Base-by-base conservation (phyloP, 139 green algal genomes). In the Coelastrella sp. region DNA sequence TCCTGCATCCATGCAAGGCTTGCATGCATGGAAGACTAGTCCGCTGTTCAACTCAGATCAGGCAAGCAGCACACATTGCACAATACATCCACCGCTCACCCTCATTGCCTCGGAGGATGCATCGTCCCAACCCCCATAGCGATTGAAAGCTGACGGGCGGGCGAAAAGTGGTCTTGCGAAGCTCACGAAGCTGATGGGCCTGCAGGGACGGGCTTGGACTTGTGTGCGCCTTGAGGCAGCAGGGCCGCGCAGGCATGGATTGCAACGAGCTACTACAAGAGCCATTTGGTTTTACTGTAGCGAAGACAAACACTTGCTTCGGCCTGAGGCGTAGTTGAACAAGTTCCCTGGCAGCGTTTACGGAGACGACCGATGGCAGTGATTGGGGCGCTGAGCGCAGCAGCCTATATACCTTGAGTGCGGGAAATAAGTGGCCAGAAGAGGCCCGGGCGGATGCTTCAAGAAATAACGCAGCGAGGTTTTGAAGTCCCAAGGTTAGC, bases 1-100 rank as follows among this genome's bases (percentile, higher is more conserved):
- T 47, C 1, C 32, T 82, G 23, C 85, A 83, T 90, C 73, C 58
- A 89, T 83, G 13, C 4, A 80, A 19, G 3, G 80, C 59, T 59
- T 60, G 16, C 22, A 58, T 58, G 10, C 11, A 11, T 19, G 22
- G n/a, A 17, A 58, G 13, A 47, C 32, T 47, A 47, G 32, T 47
- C 32, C 32, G 32, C 32, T 47, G 32, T 47, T 47, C 32, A 2
- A 47, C n/a, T 19, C 19, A 65, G 17, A 5, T 23, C n/a, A 54
- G 22, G 77, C 57, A 23, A 6, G 79, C 79, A 56, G 19, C 17
- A 20, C 17, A 11, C 22, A 5, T 23, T n/a, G 19, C 64, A 8
- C 54, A 47, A 14, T 19, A 47, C 10, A 65, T 16, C 77, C 56
- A 3, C 47, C 16, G 58, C 83, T 71, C 13, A 88, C 83, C 83